Evolutionary conservation across 2,329 filamentous ascomycete species (phyloP).

Genomic region (Sphaerulina populicola): DNA sequence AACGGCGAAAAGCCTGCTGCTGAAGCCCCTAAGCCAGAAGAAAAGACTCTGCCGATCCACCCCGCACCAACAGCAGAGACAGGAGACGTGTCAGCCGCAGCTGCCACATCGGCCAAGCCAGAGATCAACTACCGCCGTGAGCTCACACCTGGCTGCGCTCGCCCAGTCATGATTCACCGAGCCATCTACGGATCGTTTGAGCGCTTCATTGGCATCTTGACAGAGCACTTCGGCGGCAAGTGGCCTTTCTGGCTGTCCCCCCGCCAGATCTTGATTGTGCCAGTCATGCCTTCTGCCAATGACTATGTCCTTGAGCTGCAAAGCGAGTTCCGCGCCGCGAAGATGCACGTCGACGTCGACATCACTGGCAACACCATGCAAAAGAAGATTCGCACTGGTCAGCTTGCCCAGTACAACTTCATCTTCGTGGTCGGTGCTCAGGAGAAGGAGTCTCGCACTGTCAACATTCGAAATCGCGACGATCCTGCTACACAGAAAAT

Average conservation of each 20-base stretch:
- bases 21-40: conserved; percentile 34
- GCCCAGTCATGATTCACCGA: conserved; percentile 80
- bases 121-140: conserved; percentile 36
- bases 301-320: conserved; percentile 71
- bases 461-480: conserved; percentile 59
- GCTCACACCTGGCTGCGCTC: conserved; percentile 62
- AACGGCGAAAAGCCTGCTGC: conserved; percentile 25
- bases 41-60: conserved; percentile 27
- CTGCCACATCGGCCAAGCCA: conserved; percentile 28
- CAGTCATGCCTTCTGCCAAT: conserved; percentile 62
- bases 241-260: conserved; percentile 86
- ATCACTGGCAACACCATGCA: conserved; percentile 71
- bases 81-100: conserved; percentile 12
- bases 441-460: conserved; percentile 51
- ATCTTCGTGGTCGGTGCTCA: conserved; percentile 63
- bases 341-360: conserved; percentile 65
- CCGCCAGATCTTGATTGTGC: conserved; percentile 71
- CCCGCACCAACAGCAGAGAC: conserved; percentile 27
- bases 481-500: conserved; percentile 54
- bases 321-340: conserved; percentile 52
- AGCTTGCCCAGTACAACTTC: conserved; percentile 75
- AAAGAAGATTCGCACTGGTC: conserved; percentile 80
- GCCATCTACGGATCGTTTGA: conserved; percentile 67
- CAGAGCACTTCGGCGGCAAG: conserved; percentile 76
- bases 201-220: conserved; percentile 64